Evolutionary conservation across 2,329 filamentous ascomycete species (phyloP), one percentile per base, ranked within the genome.

Genomic region (Sphaerulina vaccinii): DNA sequence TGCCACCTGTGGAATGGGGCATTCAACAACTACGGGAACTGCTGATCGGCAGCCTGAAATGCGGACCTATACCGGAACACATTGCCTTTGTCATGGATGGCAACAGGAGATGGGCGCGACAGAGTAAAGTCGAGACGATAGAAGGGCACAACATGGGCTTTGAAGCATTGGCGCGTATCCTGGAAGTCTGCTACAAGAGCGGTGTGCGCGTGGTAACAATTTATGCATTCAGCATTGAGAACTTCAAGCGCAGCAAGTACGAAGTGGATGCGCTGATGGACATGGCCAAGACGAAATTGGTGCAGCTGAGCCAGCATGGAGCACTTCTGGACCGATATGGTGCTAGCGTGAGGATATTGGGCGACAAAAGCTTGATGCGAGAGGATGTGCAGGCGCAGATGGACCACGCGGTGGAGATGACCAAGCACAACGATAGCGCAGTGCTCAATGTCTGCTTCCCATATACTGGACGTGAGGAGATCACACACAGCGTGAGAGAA

Each of bases 1-100:
- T 91, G 37, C 93, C 93, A 11, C 93, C 93, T 1, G 85, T 90
- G 62, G 90, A 96, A 82, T 96, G 89, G 86, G 83, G 81, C n/a
- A 78, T 95, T 54, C 83, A 82, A 54, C 83, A 86, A 63, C 73
- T 95, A 16, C 84, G 90, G 58, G 88, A 95, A 69, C 76, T 96
- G 44, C 79, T 97, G 57, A 93, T 99, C 62, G 89, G 90, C 49
- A 87, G 91, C 43, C 75, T 97, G 48, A 86, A 86, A 66, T 92
- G 96, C 72, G 93, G 93, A 0, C 90, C 90, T 1, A 86, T 99
- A 49, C 93, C 93, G 8, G 85, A 90, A 66, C 93, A 99, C 82
- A 83, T 99, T 55, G 93, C 93, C n/a, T 99, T 99, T 68, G 92
- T 96, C 63, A 99, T 99, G 93, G 93, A 99, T 70, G 93, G 93